Evolutionary conservation across 2,329 filamentous ascomycete genomes (phyloP), one percentile per base, ranked within the genome.

Genomic region (Dothidotthia symphoricarpi): DNA sequence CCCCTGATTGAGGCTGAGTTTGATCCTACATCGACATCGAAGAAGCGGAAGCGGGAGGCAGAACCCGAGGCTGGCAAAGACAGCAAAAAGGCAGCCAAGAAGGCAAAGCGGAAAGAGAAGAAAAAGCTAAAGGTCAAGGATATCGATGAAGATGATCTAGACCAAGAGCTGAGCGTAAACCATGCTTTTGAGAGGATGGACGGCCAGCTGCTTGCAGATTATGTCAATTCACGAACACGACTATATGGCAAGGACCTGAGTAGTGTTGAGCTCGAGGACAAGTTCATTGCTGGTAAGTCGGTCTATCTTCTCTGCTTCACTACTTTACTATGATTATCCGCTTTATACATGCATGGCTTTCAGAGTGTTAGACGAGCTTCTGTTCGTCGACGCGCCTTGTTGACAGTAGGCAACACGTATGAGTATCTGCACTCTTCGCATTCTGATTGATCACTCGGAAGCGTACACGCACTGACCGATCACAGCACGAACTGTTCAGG

Each of bases 111-210:
- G 45, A 78, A 78, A 59, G 61, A 67, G 36, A 85, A 75, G 70
- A 84, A 80, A 68, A 75, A 73, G 44, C 72, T 72, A 57, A 73
- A 77, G 59, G 69, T 70, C 36, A 72, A 77, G 41, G 82, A 88
- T 60, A 75, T 81, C 28, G 81, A 88, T 55, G 78, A 83, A 24
- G 83, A 71, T 31, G 67, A 72, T 14, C 41, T 75, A 39, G 71
- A 75, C 43, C 59, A 66, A 43, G 63, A 69, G 51, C 49, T 68
- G 24, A 68, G 85, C 6, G 72, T 96, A 51, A 95, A 96, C 69
- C 81, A 80, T 49, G 80, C 86, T 3, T 86, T 96, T 62, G 80
- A 82, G 29, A 80, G 81, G 44, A 90, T 96, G 83, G 88, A 95
- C 65, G 83, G 81, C 43, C 80, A 83, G 50, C 75, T 96, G 28